A percentile compares a stretch with the other conserved stretches of the same genome.
Evolutionary conservation across 257 asterid genomes (phyloP).

Genomic region (Nyctanthes arbortristis): DNA sequence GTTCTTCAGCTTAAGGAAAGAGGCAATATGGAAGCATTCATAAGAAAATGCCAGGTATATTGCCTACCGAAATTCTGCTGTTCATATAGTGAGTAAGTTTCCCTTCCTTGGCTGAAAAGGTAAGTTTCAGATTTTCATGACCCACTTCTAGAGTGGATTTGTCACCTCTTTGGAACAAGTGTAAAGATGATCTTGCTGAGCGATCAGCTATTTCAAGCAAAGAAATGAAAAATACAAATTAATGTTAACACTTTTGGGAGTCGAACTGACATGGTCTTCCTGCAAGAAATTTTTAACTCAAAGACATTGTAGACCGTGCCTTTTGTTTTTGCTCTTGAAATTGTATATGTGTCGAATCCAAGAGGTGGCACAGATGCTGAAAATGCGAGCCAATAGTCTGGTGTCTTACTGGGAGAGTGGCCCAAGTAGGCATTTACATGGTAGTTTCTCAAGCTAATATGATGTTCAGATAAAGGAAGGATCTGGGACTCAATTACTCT

Average conservation of each 20-base stretch:
- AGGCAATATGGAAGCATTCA: background rate
- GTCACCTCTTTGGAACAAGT: conserved; percentile 25
- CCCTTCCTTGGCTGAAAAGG: conserved; percentile 48
- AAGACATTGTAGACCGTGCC: conserved; percentile 24
- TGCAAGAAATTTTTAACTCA: background rate
- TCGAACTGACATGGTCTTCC: conserved; percentile 4
- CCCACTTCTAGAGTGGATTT: conserved; percentile 49
- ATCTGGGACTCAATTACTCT: conserved; percentile 37
- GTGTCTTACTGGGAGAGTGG: conserved; percentile 26
- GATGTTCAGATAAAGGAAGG: conserved; percentile 35
- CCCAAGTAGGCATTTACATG: conserved; percentile 38
- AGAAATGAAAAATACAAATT: conserved; percentile 1
- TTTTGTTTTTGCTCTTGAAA: conserved; percentile 30
- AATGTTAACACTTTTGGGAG: conserved; percentile 5
- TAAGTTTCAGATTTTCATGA: conserved; percentile 62
- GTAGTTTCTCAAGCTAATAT: conserved; percentile 33
- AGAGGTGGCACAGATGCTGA: conserved; percentile 41
- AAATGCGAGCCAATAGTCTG: conserved; percentile 42
- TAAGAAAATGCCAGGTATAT: conserved; percentile 7
- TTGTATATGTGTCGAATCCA: conserved; percentile 38
- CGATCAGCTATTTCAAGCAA: conserved; percentile 25
- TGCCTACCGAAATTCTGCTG: conserved; percentile 44
- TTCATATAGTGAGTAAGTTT: conserved; percentile 45
- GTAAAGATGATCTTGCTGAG: conserved; percentile 30
- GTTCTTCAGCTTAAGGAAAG: background rate